Conservation (phyloP, 2,329 filamentous ascomycete species). For the Reticulascus tulasneorum region DNA sequence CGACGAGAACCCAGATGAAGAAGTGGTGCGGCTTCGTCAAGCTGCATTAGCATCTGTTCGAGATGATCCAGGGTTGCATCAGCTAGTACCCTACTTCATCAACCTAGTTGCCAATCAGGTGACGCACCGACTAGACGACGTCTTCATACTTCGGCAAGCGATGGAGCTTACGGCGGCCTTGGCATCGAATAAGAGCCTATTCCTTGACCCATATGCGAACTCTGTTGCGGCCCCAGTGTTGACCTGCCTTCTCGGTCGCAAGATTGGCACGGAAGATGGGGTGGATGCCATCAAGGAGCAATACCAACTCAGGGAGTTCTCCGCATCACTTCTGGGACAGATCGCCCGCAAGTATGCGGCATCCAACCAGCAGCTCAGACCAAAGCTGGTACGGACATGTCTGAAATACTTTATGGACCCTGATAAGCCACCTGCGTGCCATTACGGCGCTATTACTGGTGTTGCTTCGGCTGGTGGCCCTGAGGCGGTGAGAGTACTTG, state of each 20-base stretch:
- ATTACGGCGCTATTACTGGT: conserved; percentile 84
- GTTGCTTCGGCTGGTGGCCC: conserved; percentile 71
- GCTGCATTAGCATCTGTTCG: conserved; percentile 82
- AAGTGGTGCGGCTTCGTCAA: conserved; percentile 66
- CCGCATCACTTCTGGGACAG: conserved; percentile 74
- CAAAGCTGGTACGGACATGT: conserved; percentile 87
- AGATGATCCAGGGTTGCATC: conserved; percentile 88
- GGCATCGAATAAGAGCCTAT: conserved; percentile 77
- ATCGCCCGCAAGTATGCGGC: conserved; percentile 79
- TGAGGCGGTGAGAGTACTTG: conserved; percentile 53
- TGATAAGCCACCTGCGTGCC: conserved; percentile 73
- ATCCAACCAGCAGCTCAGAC: conserved; percentile 76
- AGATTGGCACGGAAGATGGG: conserved; percentile 60
- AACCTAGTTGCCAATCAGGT: conserved; percentile 96
- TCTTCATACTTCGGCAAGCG: conserved; percentile 85
- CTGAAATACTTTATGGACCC: conserved; percentile 90
- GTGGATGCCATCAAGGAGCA: conserved; percentile 55
- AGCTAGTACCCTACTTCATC: conserved; percentile 93
- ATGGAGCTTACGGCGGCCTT: conserved; percentile 85
- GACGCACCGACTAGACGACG: conserved; percentile 85
- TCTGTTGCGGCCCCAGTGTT: conserved; percentile 79
- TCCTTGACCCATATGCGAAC: conserved; percentile 58
- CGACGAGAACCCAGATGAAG: conserved; percentile 81
- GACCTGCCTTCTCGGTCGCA: conserved; percentile 83
- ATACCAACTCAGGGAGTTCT: conserved; percentile 79